Base-by-base conservation (phyloP, 495 filamentous ascomycete genomes). In the Acidomyces sp. region DNA sequence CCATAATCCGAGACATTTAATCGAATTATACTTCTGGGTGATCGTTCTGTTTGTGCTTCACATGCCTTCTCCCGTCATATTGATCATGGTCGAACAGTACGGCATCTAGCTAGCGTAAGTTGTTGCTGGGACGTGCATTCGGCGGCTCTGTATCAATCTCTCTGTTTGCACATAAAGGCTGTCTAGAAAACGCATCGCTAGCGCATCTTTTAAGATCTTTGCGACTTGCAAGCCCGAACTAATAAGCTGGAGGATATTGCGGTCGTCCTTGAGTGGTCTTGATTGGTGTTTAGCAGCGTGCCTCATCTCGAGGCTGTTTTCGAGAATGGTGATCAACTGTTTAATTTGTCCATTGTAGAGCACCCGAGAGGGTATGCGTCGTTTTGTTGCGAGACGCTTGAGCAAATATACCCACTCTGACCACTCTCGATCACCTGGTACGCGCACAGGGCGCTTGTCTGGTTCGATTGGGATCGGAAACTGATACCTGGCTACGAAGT, bases 391-490 rank as follows among this genome's bases (percentile, higher is more conserved):
- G 43, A 92, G 67, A 26, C 83, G 71, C 63, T 87, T 88, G 43
- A 92, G 67, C 40, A 92, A 72, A 61, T 85, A 84, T 23, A 86
- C 82, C 84, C 84, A 92, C 57, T 92, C 84, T 49, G 82, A 86
- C 83, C 84, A 92, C 60, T 87, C 84, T 45, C 82, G 70, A 60
- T 92, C 84, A 51, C 77, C 74, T 22, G 84, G 80, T 28, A 76
- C 66, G 55, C 78, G 76, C 46, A 92, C 82, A 22, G 74, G 76
- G 52, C 83, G 72, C 69, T 85, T 84, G 60, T 86, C 80, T 54
- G 69, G 58, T 51, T 84, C 79, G 53, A 88, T 51, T 12, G 84
- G 84, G 53, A 92, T 82, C 7, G 82, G 84, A 56, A 92, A 92
- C 58, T 85, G 80, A 55, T 87, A 88, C 60, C 79, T 83, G 52